A percentile compares a stretch with the other conserved stretches of the same genome.
These are phyloP conservation scores for Myrica gale DNA, from an alignment of 306 rosid species.

Conservation along the genomic window DNA sequence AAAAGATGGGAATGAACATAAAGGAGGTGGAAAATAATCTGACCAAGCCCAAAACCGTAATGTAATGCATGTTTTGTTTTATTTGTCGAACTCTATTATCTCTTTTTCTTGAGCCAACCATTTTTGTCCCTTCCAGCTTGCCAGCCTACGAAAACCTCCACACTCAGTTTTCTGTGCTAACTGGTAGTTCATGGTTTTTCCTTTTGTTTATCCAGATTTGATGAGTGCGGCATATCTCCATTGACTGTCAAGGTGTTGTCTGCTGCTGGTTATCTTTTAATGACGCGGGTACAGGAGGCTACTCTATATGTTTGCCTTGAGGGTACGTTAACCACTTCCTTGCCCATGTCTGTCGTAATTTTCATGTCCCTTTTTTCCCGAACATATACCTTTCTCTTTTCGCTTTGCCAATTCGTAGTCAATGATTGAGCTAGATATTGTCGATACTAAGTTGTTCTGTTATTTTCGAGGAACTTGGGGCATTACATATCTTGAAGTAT, in stretches of 20 bases:
- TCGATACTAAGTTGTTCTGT: neutral
- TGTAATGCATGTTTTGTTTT: no score
- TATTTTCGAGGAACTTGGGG: neutral
- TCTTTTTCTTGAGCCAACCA: no score
- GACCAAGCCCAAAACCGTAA: neutral
- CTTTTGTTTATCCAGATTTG: slow-evolving; percentile 51
- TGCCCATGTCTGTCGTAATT: slow-evolving; percentile 7
- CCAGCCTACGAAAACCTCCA: no score
- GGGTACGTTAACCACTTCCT: slow-evolving; percentile 47
- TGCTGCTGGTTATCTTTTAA: slow-evolving; percentile 60
- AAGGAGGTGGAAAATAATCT: neutral
- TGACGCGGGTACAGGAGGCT: slow-evolving; percentile 89
- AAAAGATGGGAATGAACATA: neutral
- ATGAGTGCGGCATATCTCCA: slow-evolving; percentile 76
- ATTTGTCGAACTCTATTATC: no score
- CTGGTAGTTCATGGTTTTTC: slow-evolving; percentile 11
- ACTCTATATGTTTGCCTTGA: slow-evolving; percentile 66
- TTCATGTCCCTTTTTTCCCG: neutral
- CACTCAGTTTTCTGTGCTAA: neutral
- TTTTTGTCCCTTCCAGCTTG: no score
- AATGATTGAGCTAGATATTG: neutral
- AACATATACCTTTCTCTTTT: neutral
- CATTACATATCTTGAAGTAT: neutral
- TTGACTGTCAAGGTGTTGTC: slow-evolving; percentile 74
- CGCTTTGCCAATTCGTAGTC: neutral